phyloP scores from a whole-genome alignment of 768 basidiomycete species.

The Naematelia aurantialba region DNA sequence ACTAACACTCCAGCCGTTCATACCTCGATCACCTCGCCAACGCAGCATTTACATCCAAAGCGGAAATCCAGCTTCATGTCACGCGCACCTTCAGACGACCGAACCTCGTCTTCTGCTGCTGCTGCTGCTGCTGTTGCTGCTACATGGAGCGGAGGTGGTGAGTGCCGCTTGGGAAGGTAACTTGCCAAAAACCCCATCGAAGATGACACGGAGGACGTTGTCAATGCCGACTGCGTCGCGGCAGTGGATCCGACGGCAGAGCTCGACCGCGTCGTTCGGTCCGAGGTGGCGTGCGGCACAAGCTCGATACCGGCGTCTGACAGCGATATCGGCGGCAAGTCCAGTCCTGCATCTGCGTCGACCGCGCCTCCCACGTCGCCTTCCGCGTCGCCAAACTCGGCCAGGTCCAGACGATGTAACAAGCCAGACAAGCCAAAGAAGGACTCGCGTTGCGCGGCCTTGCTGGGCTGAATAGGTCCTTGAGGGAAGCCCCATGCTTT shows the following conservation, averaged over 20 bases:
- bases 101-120: not conserved
- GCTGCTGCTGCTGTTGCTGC: not conserved
- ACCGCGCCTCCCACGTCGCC: not conserved
- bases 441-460: conserved; percentile 9
- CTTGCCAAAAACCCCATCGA: conserved; percentile 15
- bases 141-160: not conserved
- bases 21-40: conserved; percentile 28
- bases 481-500: conserved; percentile 23
- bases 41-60: conserved; percentile 22
- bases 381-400: conserved; percentile 1
- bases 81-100: not conserved
- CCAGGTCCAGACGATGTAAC: not conserved
- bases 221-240: not conserved
- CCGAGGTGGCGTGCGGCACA: not conserved
- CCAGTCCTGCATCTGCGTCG: conserved; percentile 23
- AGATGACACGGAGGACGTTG: conserved; percentile 1
- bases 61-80: conserved; percentile 16
- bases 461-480: not conserved
- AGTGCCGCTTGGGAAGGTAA: conserved; percentile 12
- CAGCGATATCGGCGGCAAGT: not conserved
- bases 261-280: not conserved
- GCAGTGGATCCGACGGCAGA: not conserved
- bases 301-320: not conserved
- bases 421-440: conserved; percentile 30
- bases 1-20: too few relatives aligned